Percentiles rank a stretch among this genome's conserved stretches.
Conservation (phyloP, 371 early-diverging fungal genomes). For the Mucor velutinosus region DNA sequence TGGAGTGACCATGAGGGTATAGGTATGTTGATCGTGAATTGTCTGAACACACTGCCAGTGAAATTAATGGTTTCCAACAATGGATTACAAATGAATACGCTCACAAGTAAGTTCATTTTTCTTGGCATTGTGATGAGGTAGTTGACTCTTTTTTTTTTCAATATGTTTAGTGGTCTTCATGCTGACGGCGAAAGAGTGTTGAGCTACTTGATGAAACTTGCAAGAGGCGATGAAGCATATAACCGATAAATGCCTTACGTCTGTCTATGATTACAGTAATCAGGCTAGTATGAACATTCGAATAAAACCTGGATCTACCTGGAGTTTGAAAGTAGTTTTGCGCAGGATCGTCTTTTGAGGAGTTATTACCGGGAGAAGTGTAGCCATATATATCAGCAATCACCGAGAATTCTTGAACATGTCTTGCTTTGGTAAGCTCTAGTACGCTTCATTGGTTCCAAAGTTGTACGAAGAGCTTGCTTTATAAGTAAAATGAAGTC, state of each 20-base stretch:
- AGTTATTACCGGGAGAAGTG: no score
- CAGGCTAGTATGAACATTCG: no score
- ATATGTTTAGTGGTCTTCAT: slow-evolving; percentile 48
- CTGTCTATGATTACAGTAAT: no score
- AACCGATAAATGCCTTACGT: slow-evolving; percentile 30
- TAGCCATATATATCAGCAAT: no score
- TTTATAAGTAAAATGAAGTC: no score
- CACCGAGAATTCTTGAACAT: no score
- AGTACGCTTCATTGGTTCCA: no score
- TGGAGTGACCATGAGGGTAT: neutral
- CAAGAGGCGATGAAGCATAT: slow-evolving; percentile 55
- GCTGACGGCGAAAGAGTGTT: slow-evolving; percentile 59
- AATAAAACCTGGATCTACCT: no score
- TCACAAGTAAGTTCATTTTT: slow-evolving; percentile 58
- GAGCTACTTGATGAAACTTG: slow-evolving; percentile 60
- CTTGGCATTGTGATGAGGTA: neutral
- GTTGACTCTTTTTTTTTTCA: neutral
- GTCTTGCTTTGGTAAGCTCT: no score
- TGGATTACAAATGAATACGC: slow-evolving; percentile 80
- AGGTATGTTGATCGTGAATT: slow-evolving; percentile 67
- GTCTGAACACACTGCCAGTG: slow-evolving; percentile 64
- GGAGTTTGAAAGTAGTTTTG: neutral
- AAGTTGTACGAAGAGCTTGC: no score
- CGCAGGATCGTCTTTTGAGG: neutral
- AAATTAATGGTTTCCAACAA: slow-evolving; percentile 61